These are phyloP conservation scores for Dendrobium catenatum DNA, from an alignment of 106 monocot genomes.

Conservation along the genomic window DNA sequence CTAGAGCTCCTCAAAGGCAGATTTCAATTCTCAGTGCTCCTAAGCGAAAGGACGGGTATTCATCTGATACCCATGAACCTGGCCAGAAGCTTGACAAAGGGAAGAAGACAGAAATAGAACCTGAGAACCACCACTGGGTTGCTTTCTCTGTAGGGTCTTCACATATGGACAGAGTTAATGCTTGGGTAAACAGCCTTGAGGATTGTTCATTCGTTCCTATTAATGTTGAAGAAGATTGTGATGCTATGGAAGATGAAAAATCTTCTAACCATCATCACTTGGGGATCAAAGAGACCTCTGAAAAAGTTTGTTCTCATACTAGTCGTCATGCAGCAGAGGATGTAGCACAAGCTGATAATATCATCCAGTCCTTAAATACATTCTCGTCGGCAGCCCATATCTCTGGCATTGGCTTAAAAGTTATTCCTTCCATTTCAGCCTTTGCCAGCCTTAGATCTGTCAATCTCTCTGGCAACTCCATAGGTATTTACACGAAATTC, in stretches of 20 bases:
- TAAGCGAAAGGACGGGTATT: constrained; percentile 48
- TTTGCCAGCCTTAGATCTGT: constrained; percentile 72
- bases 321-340: constrained; percentile 31
- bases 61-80: constrained; percentile 65
- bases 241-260: constrained; percentile 6
- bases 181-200: constrained; percentile 85
- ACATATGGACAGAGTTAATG: constrained; percentile 53
- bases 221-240: constrained; percentile 8
- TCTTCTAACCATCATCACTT: not conserved
- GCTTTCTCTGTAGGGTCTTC: constrained; percentile 60
- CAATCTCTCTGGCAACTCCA: constrained; percentile 79
- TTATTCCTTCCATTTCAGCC: constrained; percentile 61
- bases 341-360: constrained; percentile 50
- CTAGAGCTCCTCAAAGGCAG: constrained; percentile 12
- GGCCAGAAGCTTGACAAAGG: not conserved
- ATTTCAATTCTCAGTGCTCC: not conserved
- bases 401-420: constrained; percentile 65
- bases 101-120: constrained; percentile 18
- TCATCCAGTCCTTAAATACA: constrained; percentile 65
- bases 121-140: constrained; percentile 58
- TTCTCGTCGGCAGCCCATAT: constrained; percentile 67
- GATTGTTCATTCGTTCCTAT: constrained; percentile 13
- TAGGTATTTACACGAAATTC: constrained; percentile 44
- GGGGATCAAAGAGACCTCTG: constrained; percentile 43
- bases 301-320: constrained; percentile 20